These are phyloP conservation scores for Tulasnella sp. DNA, from an alignment of 768 basidiomycete genomes.

Conservation along the genomic window DNA sequence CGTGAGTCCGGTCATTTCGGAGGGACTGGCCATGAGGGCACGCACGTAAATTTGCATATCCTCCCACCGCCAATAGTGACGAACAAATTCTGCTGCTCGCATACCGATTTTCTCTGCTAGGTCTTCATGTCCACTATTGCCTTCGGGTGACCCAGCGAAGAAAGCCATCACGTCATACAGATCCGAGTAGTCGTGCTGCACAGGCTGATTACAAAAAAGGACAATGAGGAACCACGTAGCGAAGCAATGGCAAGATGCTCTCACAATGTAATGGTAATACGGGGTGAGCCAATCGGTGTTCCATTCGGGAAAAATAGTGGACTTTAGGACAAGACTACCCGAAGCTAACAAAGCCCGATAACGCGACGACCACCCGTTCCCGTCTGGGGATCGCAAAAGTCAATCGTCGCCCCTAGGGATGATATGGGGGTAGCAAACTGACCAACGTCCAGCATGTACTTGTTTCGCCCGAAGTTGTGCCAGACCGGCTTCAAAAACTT, in stretches of 20 bases:
- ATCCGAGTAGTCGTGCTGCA: slow-evolving; percentile 49
- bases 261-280: slow-evolving; percentile 30
- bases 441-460: slow-evolving; percentile 18
- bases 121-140: not conserved
- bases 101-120: not conserved
- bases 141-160: slow-evolving; percentile 45
- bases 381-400: slow-evolving; percentile 22
- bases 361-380: slow-evolving; percentile 29
- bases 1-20: slow-evolving; percentile 49
- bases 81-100: slow-evolving; percentile 35
- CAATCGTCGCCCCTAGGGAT: no score
- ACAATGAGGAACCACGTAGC: not conserved
- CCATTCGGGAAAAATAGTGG: slow-evolving; percentile 29
- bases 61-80: no score
- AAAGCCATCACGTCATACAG: slow-evolving; percentile 59
- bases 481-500: slow-evolving; percentile 13
- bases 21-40: slow-evolving; percentile 44
- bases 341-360: slow-evolving; percentile 25
- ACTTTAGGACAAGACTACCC: slow-evolving; percentile 27
- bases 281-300: slow-evolving; percentile 28
- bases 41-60: slow-evolving; percentile 46
- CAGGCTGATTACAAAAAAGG: slow-evolving; percentile 28
- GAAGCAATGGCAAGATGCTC: slow-evolving; percentile 19
- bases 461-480: not conserved
- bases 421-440: not conserved